phyloP scores from a whole-genome alignment of 2,329 filamentous ascomycete species.

The Colletotrichum somersetense region DNA sequence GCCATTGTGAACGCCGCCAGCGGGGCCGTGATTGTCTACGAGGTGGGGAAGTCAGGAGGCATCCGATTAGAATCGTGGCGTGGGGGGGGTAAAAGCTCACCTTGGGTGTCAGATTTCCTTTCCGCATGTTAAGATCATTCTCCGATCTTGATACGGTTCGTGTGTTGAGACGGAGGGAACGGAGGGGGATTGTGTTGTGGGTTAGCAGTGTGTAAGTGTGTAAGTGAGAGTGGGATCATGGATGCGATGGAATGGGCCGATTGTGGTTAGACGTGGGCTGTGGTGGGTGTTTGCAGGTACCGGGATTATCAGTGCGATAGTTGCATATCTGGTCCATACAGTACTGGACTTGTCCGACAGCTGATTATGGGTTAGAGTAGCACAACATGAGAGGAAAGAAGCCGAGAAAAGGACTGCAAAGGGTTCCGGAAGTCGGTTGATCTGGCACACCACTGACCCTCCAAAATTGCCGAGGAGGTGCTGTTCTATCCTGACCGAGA shows the following conservation, averaged over 20 bases:
- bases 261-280: slow-evolving; percentile 12
- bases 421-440: not conserved
- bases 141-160: not conserved
- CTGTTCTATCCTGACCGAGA: not conserved
- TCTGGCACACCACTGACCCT: not conserved
- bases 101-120: slow-evolving; percentile 42
- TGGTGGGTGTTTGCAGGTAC: slow-evolving; percentile 18
- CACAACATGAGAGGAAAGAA: not conserved
- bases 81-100: not conserved
- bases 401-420: too few species aligned
- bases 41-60: slow-evolving; percentile 1
- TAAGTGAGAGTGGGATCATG: slow-evolving; percentile 20
- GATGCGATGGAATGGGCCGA: slow-evolving; percentile 32
- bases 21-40: slow-evolving; percentile 61
- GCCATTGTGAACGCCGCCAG: slow-evolving; percentile 68
- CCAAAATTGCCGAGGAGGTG: not conserved
- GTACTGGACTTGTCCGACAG: not conserved
- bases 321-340: not conserved
- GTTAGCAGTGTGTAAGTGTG: slow-evolving; percentile 12
- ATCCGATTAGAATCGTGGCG: not conserved
- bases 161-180: not conserved
- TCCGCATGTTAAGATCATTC: slow-evolving; percentile 31
- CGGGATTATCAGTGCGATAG: not conserved
- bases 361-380: not conserved
- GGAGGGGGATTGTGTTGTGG: not conserved